Evolutionary conservation across 2,329 filamentous ascomycete species (phyloP), one percentile per base, ranked within the genome.

Genomic region (Cercospora sp.): DNA sequence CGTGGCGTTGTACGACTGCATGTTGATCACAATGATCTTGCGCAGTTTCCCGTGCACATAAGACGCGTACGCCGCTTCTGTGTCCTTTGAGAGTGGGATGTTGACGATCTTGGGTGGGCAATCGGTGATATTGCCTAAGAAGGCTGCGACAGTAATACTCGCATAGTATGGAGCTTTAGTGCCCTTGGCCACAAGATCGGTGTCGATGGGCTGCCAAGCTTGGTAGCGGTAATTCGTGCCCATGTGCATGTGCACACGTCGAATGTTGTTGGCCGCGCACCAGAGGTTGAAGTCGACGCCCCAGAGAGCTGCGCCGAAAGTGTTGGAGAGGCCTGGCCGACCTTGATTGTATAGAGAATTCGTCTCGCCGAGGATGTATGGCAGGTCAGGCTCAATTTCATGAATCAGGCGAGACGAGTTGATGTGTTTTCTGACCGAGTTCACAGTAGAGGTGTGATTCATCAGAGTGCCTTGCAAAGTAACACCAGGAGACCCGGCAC

Each of bases 111-210:
- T 66, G 12, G 80, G 80, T 3, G 85, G 80, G 0, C 64, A 55
- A 1, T 53, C 36, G 2, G 33, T 61, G 9, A 82, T 73, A 66
- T 84, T 76, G 1, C 84, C 83, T 2, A 90, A 76, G 72, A 88
- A 85, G 1, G 84, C 82, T 0, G 88, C 87, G 1, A 87, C 85
- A 33, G 84, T 84, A 16, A 89, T 79, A 75, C 86, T 87, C 16
- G 86, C 88, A 72, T 90, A 90, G 76, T 89, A 91, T 0, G 88
- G 87, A 0, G 88, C 79, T 73, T 88, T 89, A 20, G 87, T 90
- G 13, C 87, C 88, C 1, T 82, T 80, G 7, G 79, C 78, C 0
- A 84, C 83, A 13, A 80, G 80, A 60, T 79, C 75, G 0, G 87
- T 89, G 4, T 79, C 73, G 55, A 89, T 72, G 0, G 88, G 87